Conservation (phyloP, 2,329 filamentous ascomycete genomes). For the Polytolypa hystricis region DNA sequence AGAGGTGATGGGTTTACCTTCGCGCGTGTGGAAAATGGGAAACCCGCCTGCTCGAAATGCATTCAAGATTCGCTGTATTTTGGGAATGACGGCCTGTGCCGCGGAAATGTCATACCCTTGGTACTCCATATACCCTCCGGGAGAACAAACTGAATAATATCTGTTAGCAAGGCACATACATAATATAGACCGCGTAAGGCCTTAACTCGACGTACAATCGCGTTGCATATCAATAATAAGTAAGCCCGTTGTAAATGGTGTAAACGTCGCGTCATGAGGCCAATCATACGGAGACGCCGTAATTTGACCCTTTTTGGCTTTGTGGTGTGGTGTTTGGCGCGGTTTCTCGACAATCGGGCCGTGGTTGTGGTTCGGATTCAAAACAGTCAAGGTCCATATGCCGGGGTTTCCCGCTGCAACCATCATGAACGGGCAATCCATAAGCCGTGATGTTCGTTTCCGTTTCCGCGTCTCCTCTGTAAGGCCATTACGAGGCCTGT, state of each 20-base stretch:
- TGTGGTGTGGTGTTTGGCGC: slow-evolving; percentile 30
- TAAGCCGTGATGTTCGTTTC: slow-evolving; percentile 32
- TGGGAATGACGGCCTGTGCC: slow-evolving; percentile 30
- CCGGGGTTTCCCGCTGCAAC: slow-evolving; percentile 33
- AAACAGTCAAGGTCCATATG: slow-evolving; percentile 33
- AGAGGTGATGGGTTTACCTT: slow-evolving; percentile 23
- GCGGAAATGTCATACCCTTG: slow-evolving; percentile 35
- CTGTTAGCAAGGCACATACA: background rate
- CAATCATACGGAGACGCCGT: slow-evolving; percentile 34
- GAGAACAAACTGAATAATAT: slow-evolving; percentile 26
- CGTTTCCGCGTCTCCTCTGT: slow-evolving; percentile 36
- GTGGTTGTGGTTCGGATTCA: slow-evolving; percentile 34
- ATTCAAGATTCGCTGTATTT: slow-evolving; percentile 28
- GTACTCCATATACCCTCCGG: slow-evolving; percentile 35
- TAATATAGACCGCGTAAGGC: background rate
- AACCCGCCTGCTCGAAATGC: slow-evolving; percentile 30
- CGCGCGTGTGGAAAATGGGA: slow-evolving; percentile 35
- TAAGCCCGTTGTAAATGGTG: slow-evolving; percentile 35
- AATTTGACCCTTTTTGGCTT: slow-evolving; percentile 34
- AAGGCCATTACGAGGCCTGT: slow-evolving; percentile 34
- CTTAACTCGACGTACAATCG: slow-evolving; percentile 28
- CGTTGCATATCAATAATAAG: slow-evolving; percentile 40
- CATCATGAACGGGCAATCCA: slow-evolving; percentile 36
- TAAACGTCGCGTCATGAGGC: slow-evolving; percentile 36
- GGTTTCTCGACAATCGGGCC: slow-evolving; percentile 32